Base-by-base conservation (phyloP, 768 basidiomycete genomes). In the Naganishia friedmannii region DNA sequence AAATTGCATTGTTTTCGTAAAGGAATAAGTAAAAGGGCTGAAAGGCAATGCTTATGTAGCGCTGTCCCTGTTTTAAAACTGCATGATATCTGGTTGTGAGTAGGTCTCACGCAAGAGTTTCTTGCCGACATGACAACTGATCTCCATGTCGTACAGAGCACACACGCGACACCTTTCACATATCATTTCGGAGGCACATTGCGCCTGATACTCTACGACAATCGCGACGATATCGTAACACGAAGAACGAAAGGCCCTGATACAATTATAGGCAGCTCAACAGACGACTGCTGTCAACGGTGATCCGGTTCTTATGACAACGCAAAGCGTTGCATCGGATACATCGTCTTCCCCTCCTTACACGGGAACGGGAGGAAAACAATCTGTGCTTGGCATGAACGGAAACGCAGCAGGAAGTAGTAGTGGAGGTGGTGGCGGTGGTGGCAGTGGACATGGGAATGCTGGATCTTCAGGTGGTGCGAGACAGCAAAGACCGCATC, bases 351-450 rank as follows among this genome's bases (percentile, higher is more conserved):
- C 34, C 29, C 34, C 34, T 23, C n/a, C 9, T 32, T 37, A 51
- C 32, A 58, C 57, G 57, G 57, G 57, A 58, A 58, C 29, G 32
- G 57, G 32, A 37, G 57, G 32, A 37, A 58, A 32, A 56, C 15
- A 21, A 56, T 12, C 29, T 31, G 28, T 56, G 34, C 57, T 37
- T 37, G 57, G 57, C 17, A 58, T 58, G 57, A 58, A 58, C 57
- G 57, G 57, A 32, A 58, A 37, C 57, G 57, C 32, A 34, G 31
- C 34, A 58, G 57, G 57, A 21, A 21, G 57, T 21, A 29, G 55
- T 23, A 34, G 57, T 3, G 57, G 57, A n/a, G 37, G 57, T 10
- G 21, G 57, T 17, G 34, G 57, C 34, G 57, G 15, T 13, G n/a
- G 34, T 12, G 57, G 31, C 2, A 37, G 57, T 34, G 34, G 57